Base-by-base conservation (phyloP, 2,329 filamentous ascomycete genomes). In the Colletotrichum sp. region DNA sequence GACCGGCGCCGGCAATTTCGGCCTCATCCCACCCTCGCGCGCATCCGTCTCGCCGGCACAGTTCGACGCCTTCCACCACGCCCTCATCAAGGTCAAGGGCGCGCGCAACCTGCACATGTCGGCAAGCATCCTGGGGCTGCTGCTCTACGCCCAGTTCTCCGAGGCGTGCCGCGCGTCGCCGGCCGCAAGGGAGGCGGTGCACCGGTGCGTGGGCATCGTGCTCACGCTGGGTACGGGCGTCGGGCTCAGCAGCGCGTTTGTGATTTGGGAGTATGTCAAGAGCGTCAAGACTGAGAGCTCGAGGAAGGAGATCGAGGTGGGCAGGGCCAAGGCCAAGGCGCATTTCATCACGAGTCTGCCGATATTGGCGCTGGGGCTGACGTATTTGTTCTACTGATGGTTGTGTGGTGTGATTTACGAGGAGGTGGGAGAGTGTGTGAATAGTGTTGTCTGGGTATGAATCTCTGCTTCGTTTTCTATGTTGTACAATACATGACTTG, bases 101-200 rank as follows among this genome's bases (percentile, higher is more conserved):
- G 73, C 73, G 7, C 69, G 69, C 24, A 75, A 75, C 43, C 43
- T 75, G 56, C 73, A 75, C 69, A 75, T 75, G 73, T 67, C 73
- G 36, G 56, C 62, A 32, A 73, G 73, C 56, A 48, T 75, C 26
- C 14, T 75, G 18, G 73, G 30, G 1, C 38, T 75, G 36, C 8
- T 73, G 12, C 63, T 75, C 16, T 75, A 73, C 56, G 73, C 69
- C 14, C 62, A 67, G 14, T 63, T 67, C 34, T 75, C 73, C 13
- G 56, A 63, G 32, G 34, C 48, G 24, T 75, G 73, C 63, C 73
- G 73, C 32, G 26, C 62, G 7, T 75, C 73, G n/a, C 73, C 69
- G 30, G 18, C n/a, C 3, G 73, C 73, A 8, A 63, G 62, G 21
- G 16, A 26, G 9, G 73, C 69, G 16, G 73, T 75, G 24, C 38